phyloP scores from a whole-genome alignment of 2,329 filamentous ascomycete genomes.

The Canariomyces notabilis region DNA sequence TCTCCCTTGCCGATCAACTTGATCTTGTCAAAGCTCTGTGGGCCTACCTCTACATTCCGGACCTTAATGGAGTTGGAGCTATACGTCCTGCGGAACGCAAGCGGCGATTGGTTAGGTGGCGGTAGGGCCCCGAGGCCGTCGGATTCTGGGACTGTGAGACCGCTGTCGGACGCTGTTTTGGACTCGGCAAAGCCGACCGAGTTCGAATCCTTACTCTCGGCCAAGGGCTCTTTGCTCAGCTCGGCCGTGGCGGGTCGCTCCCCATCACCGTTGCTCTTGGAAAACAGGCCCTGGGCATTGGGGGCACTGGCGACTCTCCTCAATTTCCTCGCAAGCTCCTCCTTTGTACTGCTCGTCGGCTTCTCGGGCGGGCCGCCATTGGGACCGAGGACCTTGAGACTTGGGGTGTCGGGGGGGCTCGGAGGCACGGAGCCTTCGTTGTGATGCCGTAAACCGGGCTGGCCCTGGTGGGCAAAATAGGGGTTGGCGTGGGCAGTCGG shows the following conservation, averaged over 20 bases:
- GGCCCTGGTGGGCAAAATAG: conserved; percentile 95
- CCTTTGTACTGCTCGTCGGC: conserved; percentile 75
- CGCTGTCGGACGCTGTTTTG: conserved; percentile 35
- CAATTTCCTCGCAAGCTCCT: conserved; percentile 88
- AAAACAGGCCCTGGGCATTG: conserved; percentile 90
- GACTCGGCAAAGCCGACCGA: conserved; percentile 44
- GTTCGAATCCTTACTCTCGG: conserved; percentile 49
- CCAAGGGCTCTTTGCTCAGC: conserved; percentile 74
- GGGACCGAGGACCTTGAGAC: conserved; percentile 65
- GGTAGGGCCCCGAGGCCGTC: conserved; percentile 59
- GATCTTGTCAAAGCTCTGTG: conserved; percentile 97
- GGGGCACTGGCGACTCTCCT: conserved; percentile 92
- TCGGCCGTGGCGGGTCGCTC: conserved; percentile 80
- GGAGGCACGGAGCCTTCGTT: conserved; percentile 90
- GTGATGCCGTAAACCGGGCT: conserved; percentile 86
- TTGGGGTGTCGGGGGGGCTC: conserved; percentile 85
- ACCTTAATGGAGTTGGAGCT: conserved; percentile 99
- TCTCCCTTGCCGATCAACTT: conserved; percentile 98
- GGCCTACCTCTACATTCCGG: conserved; percentile 91
- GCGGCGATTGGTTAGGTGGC: conserved; percentile 60
- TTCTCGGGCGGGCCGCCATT: conserved; percentile 57
- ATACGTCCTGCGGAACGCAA: conserved; percentile 89
- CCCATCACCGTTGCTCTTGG: conserved; percentile 35
- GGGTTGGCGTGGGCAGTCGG: conserved; percentile 94
- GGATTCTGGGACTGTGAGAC: conserved; percentile 39